Evolutionary conservation across 2,329 filamentous ascomycete genomes (phyloP).

Genomic region (Stagonosporopsis chrysanthemi): DNA sequence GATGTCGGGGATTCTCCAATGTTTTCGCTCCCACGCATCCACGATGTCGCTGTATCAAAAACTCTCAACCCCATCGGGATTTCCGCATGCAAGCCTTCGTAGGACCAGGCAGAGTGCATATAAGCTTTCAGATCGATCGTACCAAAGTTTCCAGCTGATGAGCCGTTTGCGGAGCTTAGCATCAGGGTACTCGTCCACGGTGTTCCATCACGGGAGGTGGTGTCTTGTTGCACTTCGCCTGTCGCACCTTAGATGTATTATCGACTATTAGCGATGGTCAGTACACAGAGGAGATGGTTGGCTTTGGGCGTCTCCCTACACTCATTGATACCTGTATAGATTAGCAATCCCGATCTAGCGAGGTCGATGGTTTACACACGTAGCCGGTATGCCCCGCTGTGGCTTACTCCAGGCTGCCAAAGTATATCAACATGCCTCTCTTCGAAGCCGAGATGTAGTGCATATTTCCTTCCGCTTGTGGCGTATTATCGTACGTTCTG

Average conservation of each 20-base stretch:
- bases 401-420: conserved; percentile 60
- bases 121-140: neutral
- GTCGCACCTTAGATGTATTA: conserved; percentile 66
- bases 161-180: neutral
- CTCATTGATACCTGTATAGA: conserved; percentile 25
- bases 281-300: conserved; percentile 40
- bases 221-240: conserved; percentile 58
- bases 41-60: too few relatives aligned
- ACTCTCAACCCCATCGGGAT: too few relatives aligned
- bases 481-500: conserved; percentile 55
- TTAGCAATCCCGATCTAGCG: neutral
- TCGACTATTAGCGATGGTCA: conserved; percentile 58
- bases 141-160: too few relatives aligned
- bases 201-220: neutral
- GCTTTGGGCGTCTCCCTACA: neutral
- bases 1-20: too few relatives aligned
- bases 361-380: conserved; percentile 1
- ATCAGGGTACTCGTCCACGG: neutral
- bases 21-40: too few relatives aligned
- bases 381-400: neutral
- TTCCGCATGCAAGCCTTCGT: neutral
- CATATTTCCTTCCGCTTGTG: conserved; percentile 64
- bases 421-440: conserved; percentile 64
- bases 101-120: conserved; percentile 1
- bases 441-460: conserved; percentile 65